phyloP scores from a whole-genome alignment of 2,329 filamentous ascomycete genomes.

The Drechslerella stenobrocha region DNA sequence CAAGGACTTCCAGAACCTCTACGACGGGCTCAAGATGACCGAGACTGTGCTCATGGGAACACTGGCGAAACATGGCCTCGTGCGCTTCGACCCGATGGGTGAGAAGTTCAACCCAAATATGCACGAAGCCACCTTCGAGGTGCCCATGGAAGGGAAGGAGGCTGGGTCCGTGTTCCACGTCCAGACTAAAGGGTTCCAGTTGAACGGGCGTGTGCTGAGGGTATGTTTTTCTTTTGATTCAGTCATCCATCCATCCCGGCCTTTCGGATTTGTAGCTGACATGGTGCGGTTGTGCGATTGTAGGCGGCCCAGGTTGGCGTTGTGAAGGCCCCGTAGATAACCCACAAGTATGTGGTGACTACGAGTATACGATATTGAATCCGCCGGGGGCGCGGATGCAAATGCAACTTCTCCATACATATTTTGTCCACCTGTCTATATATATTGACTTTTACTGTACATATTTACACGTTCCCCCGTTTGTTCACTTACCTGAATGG shows the following conservation, averaged over 20 bases:
- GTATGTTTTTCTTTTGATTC: conserved; percentile 54
- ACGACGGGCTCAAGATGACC: conserved; percentile 93
- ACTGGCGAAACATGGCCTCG: conserved; percentile 89
- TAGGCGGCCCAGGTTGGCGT: conserved; percentile 41
- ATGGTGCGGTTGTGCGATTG: conserved; percentile 2
- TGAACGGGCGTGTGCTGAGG: conserved; percentile 86
- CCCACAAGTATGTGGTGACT: not conserved
- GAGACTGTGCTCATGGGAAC: conserved; percentile 84
- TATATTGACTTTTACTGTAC: conserved; percentile 46
- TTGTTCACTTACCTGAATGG: conserved; percentile 9
- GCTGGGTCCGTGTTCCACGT: conserved; percentile 87
- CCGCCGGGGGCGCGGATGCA: not conserved
- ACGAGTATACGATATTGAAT: conserved; percentile 8
- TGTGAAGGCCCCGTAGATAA: conserved; percentile 20
- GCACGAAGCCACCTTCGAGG: conserved; percentile 96
- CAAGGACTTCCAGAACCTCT: conserved; percentile 71
- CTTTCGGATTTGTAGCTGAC: conserved; percentile 4
- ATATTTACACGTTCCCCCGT: conserved; percentile 41
- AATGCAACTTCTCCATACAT: conserved; percentile 20
- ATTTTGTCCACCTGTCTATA: conserved; percentile 21
- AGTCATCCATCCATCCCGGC: not conserved
- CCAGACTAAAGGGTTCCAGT: conserved; percentile 92
- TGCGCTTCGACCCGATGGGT: conserved; percentile 78
- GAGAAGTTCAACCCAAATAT: conserved; percentile 95
- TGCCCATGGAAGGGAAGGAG: conserved; percentile 82